phyloP scores from a whole-genome alignment of 139 green algal genomes.

The Eudorina sp. region DNA sequence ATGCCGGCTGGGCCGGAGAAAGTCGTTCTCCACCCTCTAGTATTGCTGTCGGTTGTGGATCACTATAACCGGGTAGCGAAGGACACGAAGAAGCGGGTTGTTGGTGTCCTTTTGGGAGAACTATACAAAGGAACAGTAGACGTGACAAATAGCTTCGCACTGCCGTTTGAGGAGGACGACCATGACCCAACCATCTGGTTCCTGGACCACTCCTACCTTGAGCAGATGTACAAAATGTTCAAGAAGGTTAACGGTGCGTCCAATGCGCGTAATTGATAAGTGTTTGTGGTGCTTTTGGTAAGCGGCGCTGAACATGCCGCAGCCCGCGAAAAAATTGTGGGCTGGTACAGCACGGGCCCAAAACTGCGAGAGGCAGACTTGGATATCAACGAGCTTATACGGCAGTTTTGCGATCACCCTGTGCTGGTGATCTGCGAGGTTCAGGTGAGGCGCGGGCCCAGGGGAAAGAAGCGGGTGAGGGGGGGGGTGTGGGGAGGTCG shows the following conservation, averaged over 20 bases:
- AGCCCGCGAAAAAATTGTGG: slow-evolving; percentile 95
- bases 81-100: slow-evolving; percentile 95
- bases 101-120: slow-evolving; percentile 96
- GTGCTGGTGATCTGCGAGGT: slow-evolving; percentile 98
- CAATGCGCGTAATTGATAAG: background rate
- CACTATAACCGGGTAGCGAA: slow-evolving; percentile 98
- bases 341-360: slow-evolving; percentile 99
- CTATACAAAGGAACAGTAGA: slow-evolving; percentile 89
- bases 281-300: background rate
- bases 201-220: slow-evolving; percentile 98
- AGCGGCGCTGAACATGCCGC: slow-evolving; percentile 41
- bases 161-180: slow-evolving; percentile 99
- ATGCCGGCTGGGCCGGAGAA: slow-evolving; percentile 72
- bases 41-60: slow-evolving; percentile 97
- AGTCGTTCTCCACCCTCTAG: slow-evolving; percentile 95
- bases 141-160: slow-evolving; percentile 98
- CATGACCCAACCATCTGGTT: slow-evolving; percentile 98
- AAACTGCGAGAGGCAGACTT: slow-evolving; percentile 94
- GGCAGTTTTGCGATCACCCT: slow-evolving; percentile 83
- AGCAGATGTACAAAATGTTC: slow-evolving; percentile 98
- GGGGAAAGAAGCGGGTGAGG: background rate
- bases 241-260: slow-evolving; percentile 97
- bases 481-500: background rate
- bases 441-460: slow-evolving; percentile 61
- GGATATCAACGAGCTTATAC: slow-evolving; percentile 92